Evolutionary conservation across 805 yeast genomes (phyloP).

Genomic region (Zygosaccharomyces pseudorouxii): DNA sequence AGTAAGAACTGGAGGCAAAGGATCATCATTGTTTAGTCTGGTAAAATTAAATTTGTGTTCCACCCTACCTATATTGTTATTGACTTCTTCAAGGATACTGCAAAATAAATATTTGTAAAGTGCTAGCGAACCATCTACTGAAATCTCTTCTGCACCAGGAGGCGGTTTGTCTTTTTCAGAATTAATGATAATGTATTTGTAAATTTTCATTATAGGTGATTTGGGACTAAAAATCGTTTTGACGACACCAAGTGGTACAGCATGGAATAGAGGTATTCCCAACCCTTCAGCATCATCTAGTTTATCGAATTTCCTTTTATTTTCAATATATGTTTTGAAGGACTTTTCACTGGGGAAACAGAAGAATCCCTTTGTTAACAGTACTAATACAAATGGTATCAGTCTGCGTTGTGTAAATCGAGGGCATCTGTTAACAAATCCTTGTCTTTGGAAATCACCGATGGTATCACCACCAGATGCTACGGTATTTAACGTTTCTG

Average conservation of each 20-base stretch:
- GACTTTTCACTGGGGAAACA: conserved; percentile 38
- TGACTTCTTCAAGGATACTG: conserved; percentile 26
- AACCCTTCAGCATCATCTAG: conserved; percentile 22
- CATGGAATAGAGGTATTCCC: conserved; percentile 38
- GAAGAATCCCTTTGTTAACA: conserved; percentile 37
- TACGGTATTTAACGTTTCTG: conserved; percentile 20
- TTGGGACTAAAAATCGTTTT: conserved; percentile 31
- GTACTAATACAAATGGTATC: conserved; percentile 33
- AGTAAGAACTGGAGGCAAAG: conserved; percentile 21
- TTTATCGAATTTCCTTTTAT: conserved; percentile 27
- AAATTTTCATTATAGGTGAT: conserved; percentile 31
- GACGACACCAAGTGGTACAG: conserved; percentile 27
- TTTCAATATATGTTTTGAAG: conserved; percentile 23
- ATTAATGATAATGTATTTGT: conserved; percentile 23
- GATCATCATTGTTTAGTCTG: conserved; percentile 16
- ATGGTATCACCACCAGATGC: conserved; percentile 27
- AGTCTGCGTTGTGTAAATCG: conserved; percentile 25
- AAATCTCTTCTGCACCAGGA: conserved; percentile 11
- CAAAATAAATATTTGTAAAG: conserved; percentile 34
- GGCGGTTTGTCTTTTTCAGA: conserved; percentile 14
- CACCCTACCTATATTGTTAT: conserved; percentile 24
- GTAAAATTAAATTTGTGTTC: conserved; percentile 34
- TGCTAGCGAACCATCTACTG: conserved; percentile 8
- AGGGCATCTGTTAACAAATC: conserved; percentile 32
- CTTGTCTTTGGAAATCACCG: conserved; percentile 28